Percentiles rank a stretch among this genome's conserved stretches.
These are phyloP conservation scores for Desmodesmus armatus DNA, from an alignment of 139 green algal genomes.

Conservation along the genomic window DNA sequence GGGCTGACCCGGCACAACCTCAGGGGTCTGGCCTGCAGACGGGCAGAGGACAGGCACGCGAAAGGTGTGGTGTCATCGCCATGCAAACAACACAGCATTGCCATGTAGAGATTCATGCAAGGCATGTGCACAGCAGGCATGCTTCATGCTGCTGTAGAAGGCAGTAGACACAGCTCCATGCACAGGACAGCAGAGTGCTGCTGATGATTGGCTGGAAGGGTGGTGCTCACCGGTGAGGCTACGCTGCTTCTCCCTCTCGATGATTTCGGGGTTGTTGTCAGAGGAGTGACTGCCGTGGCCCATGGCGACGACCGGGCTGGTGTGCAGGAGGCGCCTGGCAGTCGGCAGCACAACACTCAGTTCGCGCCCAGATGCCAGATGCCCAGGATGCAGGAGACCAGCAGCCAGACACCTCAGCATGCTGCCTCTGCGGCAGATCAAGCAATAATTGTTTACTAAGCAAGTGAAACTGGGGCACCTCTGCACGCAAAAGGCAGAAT, in stretches of 20 bases:
- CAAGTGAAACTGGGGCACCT: too few relatives aligned
- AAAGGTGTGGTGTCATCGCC: background rate
- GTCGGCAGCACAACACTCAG: too few relatives aligned
- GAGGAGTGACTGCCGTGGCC: slow-evolving; percentile 38
- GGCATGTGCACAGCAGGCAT: background rate
- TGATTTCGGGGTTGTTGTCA: slow-evolving; percentile 42
- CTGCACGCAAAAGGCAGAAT: too few relatives aligned
- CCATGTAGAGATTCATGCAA: too few relatives aligned
- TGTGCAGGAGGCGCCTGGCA: background rate
- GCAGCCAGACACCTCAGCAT: too few relatives aligned
- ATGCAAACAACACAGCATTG: background rate
- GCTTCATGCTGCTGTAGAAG: background rate
- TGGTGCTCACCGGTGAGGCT: slow-evolving; percentile 31
- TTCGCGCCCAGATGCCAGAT: too few relatives aligned
- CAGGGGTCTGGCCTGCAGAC: slow-evolving; percentile 43
- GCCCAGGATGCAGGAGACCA: too few relatives aligned
- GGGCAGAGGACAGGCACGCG: background rate
- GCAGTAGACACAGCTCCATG: background rate
- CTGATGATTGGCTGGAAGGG: background rate
- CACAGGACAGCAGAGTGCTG: background rate
- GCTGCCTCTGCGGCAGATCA: too few relatives aligned
- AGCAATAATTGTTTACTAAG: too few relatives aligned
- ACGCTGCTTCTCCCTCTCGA: slow-evolving; percentile 48
- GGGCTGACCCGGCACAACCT: slow-evolving; percentile 20
- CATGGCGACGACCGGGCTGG: background rate